Evolutionary conservation across 2,329 filamentous ascomycete genomes (phyloP), one percentile per base, ranked within the genome.

Genomic region (Aspergillus melleus): DNA sequence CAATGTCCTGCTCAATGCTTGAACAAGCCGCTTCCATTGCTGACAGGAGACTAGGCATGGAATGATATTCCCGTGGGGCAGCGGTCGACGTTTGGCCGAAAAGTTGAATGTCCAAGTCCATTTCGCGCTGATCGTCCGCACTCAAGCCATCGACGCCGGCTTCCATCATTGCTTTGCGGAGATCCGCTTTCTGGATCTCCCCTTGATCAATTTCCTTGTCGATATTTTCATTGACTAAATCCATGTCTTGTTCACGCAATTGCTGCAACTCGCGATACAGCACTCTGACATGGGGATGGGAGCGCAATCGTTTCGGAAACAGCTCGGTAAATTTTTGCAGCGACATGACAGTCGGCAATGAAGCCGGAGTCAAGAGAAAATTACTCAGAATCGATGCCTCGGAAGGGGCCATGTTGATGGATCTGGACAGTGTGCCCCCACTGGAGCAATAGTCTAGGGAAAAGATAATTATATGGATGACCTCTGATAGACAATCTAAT

Each of bases 181-280:
- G 69, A 52, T 77, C 73, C 51, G 73, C 71, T 61, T 72, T 76
- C 58, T 78, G 76, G 42, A 60, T 69, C 57, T 74, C 73, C 30
- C 74, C 74, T 61, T 69, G 68, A 50, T 67, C 68, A 54, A 73
- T 64, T 64, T 80, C 76, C 52, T 66, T 68, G 57, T 77, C 71
- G 59, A 79, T 79, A 61, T 76, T 90, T 74, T 69, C 77, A 55
- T 86, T 82, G 14, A 96, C 87, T 4, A 79, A 74, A 67, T 94
- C 90, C 56, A 92, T 83, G 11, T 89, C 80, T 52, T 83, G 82
- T 62, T 88, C 86, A 57, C 92, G 86, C 71, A 92, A 85, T 60
- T 87, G 83, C 69, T 95, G 90, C 2, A 96, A 82, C 72, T 95
- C 90, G 52, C 90, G 86, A 72, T 96, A 96, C 5, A 96, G 81